Evolutionary conservation across 2,329 filamentous ascomycete genomes (phyloP), one percentile per base, ranked within the genome.

Genomic region (Claviceps sp.): DNA sequence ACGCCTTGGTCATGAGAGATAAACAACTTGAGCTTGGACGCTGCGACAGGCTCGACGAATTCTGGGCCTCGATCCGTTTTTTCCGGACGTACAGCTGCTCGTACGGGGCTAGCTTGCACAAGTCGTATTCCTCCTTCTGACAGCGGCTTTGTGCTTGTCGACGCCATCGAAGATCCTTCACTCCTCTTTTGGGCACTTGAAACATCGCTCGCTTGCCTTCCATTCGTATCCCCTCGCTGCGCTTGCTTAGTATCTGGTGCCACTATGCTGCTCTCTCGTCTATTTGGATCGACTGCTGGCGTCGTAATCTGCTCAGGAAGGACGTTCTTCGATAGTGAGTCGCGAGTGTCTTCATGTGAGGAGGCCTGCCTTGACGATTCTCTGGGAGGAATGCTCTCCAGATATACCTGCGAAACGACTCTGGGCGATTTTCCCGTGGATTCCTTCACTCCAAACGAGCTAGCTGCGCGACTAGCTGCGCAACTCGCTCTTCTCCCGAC

Each of bases 321-420:
- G n/a, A 16, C 44, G n/a, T 38, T 36, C 14, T 47, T 39, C 17
- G 23, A 39, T 2, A 36, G 22, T 9, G 43, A 45, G 17, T 38
- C 40, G 29, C 39, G 34, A 39, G 26, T 29, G 9, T 37, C 47
- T n/a, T 52, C 50, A 13, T 49, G 44, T 16, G 43, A 52, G 9
- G 50, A 44, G 11, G 39, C 34, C 6, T 52, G 20, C n/a, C 45
- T 54, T 23, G 59, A 60, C 2, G 59, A 60, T 26, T 52, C 22
- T 5, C 59, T 55, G 1, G 55, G 57, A 2, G 58, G 58, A 7
- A 60, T 54, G 4, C 36, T 47, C 14, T 54, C 51, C 9, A 57
- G 29, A n/a, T 52, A 52, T 7, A 53, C 52, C 20, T 50, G 55
- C 7, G 49, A 34, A 42, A 34, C n/a, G 17, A 16, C 42, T 22